phyloP scores from a whole-genome alignment of 2,329 filamentous ascomycete genomes.

The Hymenoscyphus fructigenus region DNA sequence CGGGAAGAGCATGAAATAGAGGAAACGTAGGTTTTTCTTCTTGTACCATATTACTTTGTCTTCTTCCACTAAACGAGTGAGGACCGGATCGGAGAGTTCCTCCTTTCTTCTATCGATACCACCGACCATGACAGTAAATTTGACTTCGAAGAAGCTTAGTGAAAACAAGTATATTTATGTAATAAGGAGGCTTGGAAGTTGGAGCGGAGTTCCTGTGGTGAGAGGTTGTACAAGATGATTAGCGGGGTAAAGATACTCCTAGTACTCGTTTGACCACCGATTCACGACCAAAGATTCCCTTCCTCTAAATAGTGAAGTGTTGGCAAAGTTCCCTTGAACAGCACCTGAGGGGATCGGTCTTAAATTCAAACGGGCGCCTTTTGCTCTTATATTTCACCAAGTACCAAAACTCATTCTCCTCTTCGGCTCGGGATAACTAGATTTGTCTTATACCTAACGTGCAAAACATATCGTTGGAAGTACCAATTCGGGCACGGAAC shows the following conservation, averaged over 20 bases:
- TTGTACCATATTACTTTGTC: constrained; percentile 42
- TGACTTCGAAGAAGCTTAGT: background rate
- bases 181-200: background rate
- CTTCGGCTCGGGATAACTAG: background rate
- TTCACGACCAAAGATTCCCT: background rate
- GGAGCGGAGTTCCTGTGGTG: background rate
- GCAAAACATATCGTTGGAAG: background rate
- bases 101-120: background rate
- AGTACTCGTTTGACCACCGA: background rate
- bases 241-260: background rate
- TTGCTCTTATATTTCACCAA: background rate
- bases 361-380: background rate
- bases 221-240: background rate
- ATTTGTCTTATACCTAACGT: background rate
- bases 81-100: constrained; percentile 35
- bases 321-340: background rate
- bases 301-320: background rate
- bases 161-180: background rate
- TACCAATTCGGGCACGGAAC: background rate
- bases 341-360: background rate
- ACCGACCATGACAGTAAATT: background rate
- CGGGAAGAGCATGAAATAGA: constrained; percentile 44
- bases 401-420: background rate
- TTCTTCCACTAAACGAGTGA: constrained; percentile 41
- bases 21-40: constrained; percentile 39